Evolutionary conservation across 805 yeast genomes (phyloP).

Genomic region (Candida vaughaniae): DNA sequence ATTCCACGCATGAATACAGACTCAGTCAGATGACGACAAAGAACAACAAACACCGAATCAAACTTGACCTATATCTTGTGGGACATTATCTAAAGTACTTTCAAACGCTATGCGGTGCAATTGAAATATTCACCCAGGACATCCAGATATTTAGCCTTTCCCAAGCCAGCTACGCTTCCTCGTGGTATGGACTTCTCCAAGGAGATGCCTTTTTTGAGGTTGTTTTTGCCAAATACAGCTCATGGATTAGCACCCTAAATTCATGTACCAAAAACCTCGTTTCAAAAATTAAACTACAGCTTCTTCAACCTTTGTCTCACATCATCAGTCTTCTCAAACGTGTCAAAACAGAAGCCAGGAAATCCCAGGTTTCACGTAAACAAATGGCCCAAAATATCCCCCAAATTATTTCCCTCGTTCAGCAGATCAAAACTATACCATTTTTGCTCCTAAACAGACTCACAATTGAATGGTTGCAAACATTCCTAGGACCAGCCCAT

Average conservation of each 20-base stretch:
- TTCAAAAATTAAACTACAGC: too few relatives aligned
- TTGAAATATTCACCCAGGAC: neutral
- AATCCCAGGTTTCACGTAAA: too few relatives aligned
- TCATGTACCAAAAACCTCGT: too few relatives aligned
- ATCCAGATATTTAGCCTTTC: neutral
- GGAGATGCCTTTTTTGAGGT: conserved; percentile 11
- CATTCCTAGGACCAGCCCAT: neutral
- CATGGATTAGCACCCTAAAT: too few relatives aligned
- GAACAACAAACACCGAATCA: neutral
- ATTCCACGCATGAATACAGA: conserved; percentile 4
- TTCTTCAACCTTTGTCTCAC: too few relatives aligned
- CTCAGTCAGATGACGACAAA: neutral
- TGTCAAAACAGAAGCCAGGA: too few relatives aligned
- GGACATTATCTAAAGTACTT: too few relatives aligned
- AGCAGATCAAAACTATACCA: too few relatives aligned
- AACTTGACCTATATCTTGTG: neutral
- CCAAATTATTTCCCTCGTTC: too few relatives aligned
- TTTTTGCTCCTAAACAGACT: neutral
- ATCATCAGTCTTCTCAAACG: too few relatives aligned
- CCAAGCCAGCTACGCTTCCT: conserved; percentile 3
- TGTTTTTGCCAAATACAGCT: conserved; percentile 4
- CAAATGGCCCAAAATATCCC: too few relatives aligned
- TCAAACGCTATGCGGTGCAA: neutral
- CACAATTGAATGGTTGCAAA: conserved; percentile 1
- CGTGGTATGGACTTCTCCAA: conserved; percentile 8